These are phyloP conservation scores for Cucurbitaria berberidis DNA, from an alignment of 2,329 filamentous ascomycete species.

Conservation along the genomic window DNA sequence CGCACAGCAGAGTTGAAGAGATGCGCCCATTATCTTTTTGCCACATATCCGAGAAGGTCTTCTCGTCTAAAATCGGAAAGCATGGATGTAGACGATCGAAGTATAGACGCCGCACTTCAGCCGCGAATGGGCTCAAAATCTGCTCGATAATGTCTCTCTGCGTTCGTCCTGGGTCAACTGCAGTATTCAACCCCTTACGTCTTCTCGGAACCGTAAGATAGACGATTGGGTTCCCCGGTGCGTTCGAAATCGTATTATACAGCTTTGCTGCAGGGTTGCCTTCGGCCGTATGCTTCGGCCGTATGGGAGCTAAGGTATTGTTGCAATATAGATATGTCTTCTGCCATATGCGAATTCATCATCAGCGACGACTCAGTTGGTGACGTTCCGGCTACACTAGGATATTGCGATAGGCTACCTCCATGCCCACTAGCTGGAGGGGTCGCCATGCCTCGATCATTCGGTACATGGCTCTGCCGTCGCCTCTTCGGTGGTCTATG, in stretches of 20 bases:
- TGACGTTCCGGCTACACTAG: conserved; percentile 12
- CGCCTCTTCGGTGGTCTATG: conserved; percentile 4
- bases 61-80: conserved; percentile 26
- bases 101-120: conserved; percentile 16
- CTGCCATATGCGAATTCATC: conserved; percentile 30
- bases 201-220: conserved; percentile 23
- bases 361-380: conserved; percentile 24
- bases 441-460: too few species aligned
- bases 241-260: conserved; percentile 21
- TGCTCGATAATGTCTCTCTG: conserved; percentile 27
- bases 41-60: conserved; percentile 22
- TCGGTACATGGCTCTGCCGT: neutral
- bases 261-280: neutral
- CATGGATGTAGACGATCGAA: conserved; percentile 25
- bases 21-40: conserved; percentile 15
- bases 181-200: conserved; percentile 16
- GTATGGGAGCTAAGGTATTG: conserved; percentile 20
- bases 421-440: neutral
- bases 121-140: conserved; percentile 11
- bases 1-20: conserved; percentile 23
- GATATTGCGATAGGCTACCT: conserved; percentile 3
- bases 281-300: conserved; percentile 2
- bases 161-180: conserved; percentile 19
- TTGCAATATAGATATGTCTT: conserved; percentile 26
- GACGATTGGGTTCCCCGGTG: conserved; percentile 22